A percentile compares a stretch with the other conserved stretches of the same genome.
Conservation (phyloP, 257 asterid species). For the Plectranthus barbatus region DNA sequence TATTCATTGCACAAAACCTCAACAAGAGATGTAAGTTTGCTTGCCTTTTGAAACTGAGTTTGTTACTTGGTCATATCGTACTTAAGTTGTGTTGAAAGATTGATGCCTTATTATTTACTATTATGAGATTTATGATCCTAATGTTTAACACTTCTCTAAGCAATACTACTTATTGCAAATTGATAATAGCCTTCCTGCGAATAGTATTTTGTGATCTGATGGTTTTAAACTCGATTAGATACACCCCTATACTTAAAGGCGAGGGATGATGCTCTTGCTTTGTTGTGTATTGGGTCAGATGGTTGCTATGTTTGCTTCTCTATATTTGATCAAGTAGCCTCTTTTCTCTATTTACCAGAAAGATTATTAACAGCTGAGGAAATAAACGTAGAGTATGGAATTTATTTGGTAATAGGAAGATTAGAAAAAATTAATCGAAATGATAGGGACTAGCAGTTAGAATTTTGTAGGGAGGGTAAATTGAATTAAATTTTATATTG, state of each 20-base stretch:
- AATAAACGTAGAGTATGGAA: no score
- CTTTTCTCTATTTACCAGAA: not conserved
- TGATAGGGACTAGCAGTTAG: not conserved
- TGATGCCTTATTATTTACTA: not conserved
- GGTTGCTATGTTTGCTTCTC: not conserved
- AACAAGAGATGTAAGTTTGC: slow-evolving; percentile 76
- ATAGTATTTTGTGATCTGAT: not conserved
- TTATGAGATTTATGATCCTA: not conserved
- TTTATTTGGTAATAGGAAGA: no score
- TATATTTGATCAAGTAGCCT: not conserved
- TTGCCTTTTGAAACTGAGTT: not conserved
- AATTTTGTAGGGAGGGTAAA: not conserved
- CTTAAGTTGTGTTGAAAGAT: not conserved
- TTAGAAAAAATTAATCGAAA: not conserved
- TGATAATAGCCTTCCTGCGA: not conserved
- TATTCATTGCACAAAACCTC: slow-evolving; percentile 95
- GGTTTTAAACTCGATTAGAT: not conserved
- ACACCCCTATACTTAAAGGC: not conserved
- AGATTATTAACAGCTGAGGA: not conserved
- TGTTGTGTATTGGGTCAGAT: not conserved
- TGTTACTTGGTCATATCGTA: not conserved
- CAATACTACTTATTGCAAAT: not conserved
- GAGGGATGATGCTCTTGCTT: not conserved
- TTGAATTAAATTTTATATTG: not conserved
- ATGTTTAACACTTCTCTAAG: not conserved